phyloP scores from a whole-genome alignment of 176 grass and related monocot genomes.

The Oryza glaberrima region DNA sequence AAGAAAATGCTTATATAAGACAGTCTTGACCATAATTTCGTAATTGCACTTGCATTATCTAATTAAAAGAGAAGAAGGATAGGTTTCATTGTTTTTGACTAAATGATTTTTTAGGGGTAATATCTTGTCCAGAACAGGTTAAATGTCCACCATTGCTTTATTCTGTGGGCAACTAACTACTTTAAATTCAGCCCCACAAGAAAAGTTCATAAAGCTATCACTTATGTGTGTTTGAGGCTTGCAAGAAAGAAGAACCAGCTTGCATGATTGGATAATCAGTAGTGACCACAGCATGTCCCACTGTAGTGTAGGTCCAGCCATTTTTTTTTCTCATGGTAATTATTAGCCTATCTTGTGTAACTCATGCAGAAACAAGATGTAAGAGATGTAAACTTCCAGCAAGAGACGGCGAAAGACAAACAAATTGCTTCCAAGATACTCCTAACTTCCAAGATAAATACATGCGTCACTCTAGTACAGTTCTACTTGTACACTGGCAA shows the following conservation, averaged over 20 bases:
- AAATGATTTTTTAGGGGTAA: background rate
- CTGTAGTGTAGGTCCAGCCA: background rate
- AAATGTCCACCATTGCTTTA: slow-evolving; percentile 4
- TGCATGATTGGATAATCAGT: slow-evolving; percentile 30
- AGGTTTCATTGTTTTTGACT: background rate
- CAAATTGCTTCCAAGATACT: background rate
- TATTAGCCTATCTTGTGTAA: slow-evolving; percentile 2
- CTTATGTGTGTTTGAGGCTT: slow-evolving; percentile 36
- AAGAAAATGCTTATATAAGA: background rate
- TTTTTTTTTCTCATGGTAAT: background rate
- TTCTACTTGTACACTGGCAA: background rate
- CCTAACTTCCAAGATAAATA: background rate
- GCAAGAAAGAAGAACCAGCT: slow-evolving; percentile 39
- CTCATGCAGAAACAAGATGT: slow-evolving; percentile 13
- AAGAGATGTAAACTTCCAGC: background rate
- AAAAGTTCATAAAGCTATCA: slow-evolving; percentile 19
- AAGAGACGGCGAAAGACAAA: slow-evolving; percentile 22
- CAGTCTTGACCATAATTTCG: background rate
- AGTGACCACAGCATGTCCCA: slow-evolving; percentile 9
- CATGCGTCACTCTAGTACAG: background rate
- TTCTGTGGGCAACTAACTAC: background rate
- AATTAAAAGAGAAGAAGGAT: background rate
- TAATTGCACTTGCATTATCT: background rate
- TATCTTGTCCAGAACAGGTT: background rate
- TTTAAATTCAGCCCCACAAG: background rate